Evolutionary conservation across 345 rosid species (phyloP), one percentile per base, ranked within the genome.

Genomic region (Euphorbia lathyris): DNA sequence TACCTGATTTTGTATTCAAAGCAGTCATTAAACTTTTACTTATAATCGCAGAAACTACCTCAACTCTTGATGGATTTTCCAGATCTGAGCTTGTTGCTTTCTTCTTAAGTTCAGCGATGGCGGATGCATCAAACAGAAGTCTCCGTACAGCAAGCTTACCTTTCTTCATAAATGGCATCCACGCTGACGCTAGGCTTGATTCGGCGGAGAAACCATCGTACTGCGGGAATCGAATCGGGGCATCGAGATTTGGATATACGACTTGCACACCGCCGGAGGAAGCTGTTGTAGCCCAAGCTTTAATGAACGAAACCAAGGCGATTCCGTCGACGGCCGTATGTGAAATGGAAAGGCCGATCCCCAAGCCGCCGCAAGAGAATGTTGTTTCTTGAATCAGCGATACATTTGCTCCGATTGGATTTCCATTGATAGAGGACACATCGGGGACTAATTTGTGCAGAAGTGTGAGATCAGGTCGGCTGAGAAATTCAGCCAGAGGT

Each of bases 11-110:
- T 4, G 63, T 51, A 71, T 77, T 80, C 72, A 9, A 72, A 6
- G 77, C 78, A 32, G 73, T 55, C 75, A 75, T 79, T 27, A 76
- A 70, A 43, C 67, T 42, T 76, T 73, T 79, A 80, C 84, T 71
- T 19, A 87, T 75, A 38, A 85, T 66, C 60, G 87, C 87, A 20
- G 85, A 68, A 5, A 87, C 84, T 16, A 74, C 82, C 58, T 86
- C 90, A 0, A 84, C 75, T 25, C 86, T 65, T 2, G 87, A 76
- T 0, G 87, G 86, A 25, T 83, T 75, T 22, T 27, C 60, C 58
- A 82, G 78, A 11, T 52, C 78, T 76, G 4, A 71, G 19, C 17
- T 12, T 73, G 4, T 16, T 27, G 77, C 83, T 34, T 53, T 78
- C 3, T 36, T 67, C 71, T 72, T 83, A 13, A 84, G 78, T 25